Percentiles rank a stretch among this genome's conserved stretches.
Conservation (phyloP, 2,329 filamentous ascomycete species). For the Phialophora verrucosa region DNA sequence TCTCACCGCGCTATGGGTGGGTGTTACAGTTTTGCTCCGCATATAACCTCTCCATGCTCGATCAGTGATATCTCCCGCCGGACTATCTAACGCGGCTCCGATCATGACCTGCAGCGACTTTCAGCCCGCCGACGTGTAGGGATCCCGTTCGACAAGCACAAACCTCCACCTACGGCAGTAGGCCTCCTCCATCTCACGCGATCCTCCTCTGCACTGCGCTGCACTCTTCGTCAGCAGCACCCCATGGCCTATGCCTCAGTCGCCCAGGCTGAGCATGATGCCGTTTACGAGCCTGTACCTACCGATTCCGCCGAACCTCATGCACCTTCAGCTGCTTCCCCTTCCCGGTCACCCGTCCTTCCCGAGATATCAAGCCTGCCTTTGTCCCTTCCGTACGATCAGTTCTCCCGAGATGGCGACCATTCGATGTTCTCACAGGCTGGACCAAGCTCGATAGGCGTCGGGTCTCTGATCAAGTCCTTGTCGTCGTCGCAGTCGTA, state of each 20-base stretch:
- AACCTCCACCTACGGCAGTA: constrained; percentile 1
- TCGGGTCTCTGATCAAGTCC: constrained; percentile 48
- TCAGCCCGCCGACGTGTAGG: constrained; percentile 19
- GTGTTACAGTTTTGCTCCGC: neutral
- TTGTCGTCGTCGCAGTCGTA: constrained; percentile 48
- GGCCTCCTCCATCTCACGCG: constrained; percentile 22
- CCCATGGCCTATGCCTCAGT: constrained; percentile 35
- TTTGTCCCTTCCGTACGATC: constrained; percentile 24
- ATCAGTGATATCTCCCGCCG: neutral
- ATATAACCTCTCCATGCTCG: neutral
- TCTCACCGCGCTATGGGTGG: constrained; percentile 1
- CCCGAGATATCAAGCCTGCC: constrained; percentile 29
- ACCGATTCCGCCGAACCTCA: constrained; percentile 12
- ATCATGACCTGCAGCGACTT: constrained; percentile 20
- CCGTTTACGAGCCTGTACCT: constrained; percentile 16
- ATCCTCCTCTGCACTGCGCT: constrained; percentile 1
- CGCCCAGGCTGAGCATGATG: constrained; percentile 33
- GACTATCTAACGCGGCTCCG: neutral
- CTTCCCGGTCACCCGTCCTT: constrained; percentile 19
- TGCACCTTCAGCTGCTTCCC: constrained; percentile 12
- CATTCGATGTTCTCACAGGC: constrained; percentile 15
- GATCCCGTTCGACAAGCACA: constrained; percentile 12
- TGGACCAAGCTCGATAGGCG: constrained; percentile 13
- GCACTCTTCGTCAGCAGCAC: constrained; percentile 5
- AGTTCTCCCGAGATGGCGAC: constrained; percentile 25